These are phyloP conservation scores for Aspergillus bridgeri DNA, from an alignment of 495 filamentous ascomycete genomes.

Conservation along the genomic window DNA sequence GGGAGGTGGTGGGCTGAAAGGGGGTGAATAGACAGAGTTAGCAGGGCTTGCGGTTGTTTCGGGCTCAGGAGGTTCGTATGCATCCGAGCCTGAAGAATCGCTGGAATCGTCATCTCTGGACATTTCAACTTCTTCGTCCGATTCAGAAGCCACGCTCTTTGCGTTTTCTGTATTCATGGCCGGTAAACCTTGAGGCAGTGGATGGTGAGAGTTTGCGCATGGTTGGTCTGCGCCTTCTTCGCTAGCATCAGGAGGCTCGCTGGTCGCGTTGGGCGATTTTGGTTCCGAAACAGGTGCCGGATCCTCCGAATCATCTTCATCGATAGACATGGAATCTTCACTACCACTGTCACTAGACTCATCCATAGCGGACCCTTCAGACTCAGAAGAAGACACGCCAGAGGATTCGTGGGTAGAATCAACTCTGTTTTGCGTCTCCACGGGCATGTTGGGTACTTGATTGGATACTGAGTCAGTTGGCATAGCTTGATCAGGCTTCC, in stretches of 20 bases:
- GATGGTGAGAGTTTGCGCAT: constrained; percentile 5
- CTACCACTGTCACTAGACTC: constrained; percentile 33
- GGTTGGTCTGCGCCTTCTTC: neutral
- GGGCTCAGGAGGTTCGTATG: constrained; percentile 59
- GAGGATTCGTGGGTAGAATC: neutral
- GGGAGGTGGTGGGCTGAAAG: constrained; percentile 33
- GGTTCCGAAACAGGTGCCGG: neutral
- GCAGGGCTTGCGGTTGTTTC: constrained; percentile 27
- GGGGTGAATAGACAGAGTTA: constrained; percentile 35
- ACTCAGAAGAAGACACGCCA: constrained; percentile 21
- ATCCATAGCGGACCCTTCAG: constrained; percentile 40
- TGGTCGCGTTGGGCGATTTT: neutral
- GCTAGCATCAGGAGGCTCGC: neutral
- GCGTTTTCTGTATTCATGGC: constrained; percentile 1
- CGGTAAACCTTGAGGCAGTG: constrained; percentile 9
- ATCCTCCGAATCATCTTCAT: constrained; percentile 16
- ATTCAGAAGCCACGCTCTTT: constrained; percentile 7
- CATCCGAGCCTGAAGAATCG: constrained; percentile 44
- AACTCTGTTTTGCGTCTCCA: neutral
- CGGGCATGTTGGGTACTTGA: neutral
- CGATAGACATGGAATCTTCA: constrained; percentile 15
- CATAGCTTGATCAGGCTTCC: neutral
- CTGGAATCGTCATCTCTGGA: constrained; percentile 16
- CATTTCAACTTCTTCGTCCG: constrained; percentile 14
- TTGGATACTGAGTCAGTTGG: neutral